Evolutionary conservation across 768 basidiomycete species (phyloP), one percentile per base, ranked within the genome.

Genomic region (Suillus subaureus): DNA sequence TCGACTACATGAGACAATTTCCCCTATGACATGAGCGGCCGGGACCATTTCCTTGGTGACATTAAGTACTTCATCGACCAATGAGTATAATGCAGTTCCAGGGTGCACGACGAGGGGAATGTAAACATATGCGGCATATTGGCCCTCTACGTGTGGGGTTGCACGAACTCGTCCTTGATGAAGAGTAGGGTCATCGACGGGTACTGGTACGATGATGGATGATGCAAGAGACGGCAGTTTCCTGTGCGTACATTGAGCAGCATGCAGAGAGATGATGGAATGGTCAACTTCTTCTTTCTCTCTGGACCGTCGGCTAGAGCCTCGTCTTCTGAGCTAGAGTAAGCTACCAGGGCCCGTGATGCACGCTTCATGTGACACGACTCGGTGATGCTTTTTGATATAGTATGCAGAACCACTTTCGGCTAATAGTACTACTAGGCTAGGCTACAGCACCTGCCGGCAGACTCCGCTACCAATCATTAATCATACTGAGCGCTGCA

Each of bases 161-260:
- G 87, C 81, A 37, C 96, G 87, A 56, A 80, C 81, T 37, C 96
- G 86, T 16, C 96, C 96, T 80, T 96, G 94, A 74, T 97, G 96
- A 18, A 87, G 78, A 4, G 88, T 78, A 3, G 95, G 94, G 70
- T 93, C 80, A 73, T 96, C 93, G 6, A 85, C 73, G 0, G 90
- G 93, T 1, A 70, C 74, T 52, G 83, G 72, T 5, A 80, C 71
- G 2, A 78, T 71, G 56, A 93, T 73, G 42, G 82, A 80, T 21
- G 82, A 69, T 0, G 89, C 79, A 31, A 93, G 80, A 21, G 81
- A 64, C 1, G 92, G 92, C 3, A 93, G 79, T 74, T 86, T 93
- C 72, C 89, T 91, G 65, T 12, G 52, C 42, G 4, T 58, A 28
- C 13, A 21, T 58, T 68, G 42, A 66, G 67, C 58, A 16, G 42